A percentile compares a stretch with the other conserved stretches of the same genome.
Conservation (phyloP, 495 filamentous ascomycete genomes). For the Penicillium verhagenii region DNA sequence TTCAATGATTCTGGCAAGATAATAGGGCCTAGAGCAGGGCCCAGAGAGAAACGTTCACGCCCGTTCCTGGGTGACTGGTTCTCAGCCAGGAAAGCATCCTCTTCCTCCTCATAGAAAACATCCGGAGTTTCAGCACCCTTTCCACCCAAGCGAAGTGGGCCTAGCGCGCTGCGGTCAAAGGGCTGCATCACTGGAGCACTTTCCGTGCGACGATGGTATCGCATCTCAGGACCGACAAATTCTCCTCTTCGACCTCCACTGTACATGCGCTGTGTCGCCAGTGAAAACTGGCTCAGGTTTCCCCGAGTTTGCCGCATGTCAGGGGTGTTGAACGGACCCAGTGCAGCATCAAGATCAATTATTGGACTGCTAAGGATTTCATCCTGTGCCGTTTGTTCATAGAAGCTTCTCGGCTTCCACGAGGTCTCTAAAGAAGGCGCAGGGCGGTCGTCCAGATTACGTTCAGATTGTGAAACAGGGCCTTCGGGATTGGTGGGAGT, state of each 20-base stretch:
- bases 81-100: constrained; percentile 61
- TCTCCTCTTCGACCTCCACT: constrained; percentile 74
- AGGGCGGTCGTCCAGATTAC: constrained; percentile 26
- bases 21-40: not conserved
- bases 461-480: constrained; percentile 21
- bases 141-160: constrained; percentile 62
- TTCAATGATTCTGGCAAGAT: constrained; percentile 3
- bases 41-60: not conserved
- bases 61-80: constrained; percentile 32
- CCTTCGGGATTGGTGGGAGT: constrained; percentile 40
- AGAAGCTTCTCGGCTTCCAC: constrained; percentile 50
- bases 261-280: constrained; percentile 76
- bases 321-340: constrained; percentile 89
- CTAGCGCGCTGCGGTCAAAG: constrained; percentile 67
- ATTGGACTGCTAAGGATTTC: constrained; percentile 66
- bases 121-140: constrained; percentile 68
- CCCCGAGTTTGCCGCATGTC: constrained; percentile 45
- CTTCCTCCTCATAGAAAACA: constrained; percentile 95
- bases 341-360: constrained; percentile 93
- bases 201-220: constrained; percentile 87
- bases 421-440: constrained; percentile 34
- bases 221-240: constrained; percentile 78
- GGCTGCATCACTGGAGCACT: constrained; percentile 88
- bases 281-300: constrained; percentile 54
- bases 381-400: constrained; percentile 44